Conservation (phyloP, 768 basidiomycete genomes). For the Suillus lakei region DNA sequence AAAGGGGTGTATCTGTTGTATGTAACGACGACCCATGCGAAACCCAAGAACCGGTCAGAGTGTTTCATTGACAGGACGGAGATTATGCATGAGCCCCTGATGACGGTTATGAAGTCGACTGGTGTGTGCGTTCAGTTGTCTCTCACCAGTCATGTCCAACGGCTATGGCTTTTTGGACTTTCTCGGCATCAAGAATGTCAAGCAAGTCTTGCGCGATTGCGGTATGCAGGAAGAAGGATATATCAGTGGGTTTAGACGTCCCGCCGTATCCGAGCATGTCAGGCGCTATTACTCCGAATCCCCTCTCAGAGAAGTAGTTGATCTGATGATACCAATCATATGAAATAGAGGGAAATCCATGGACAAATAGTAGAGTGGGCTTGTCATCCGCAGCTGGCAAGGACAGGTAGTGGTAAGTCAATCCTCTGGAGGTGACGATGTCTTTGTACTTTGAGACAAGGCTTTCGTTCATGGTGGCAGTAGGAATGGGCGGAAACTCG, state of each 20-base stretch:
- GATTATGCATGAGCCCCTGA: conserved; percentile 40
- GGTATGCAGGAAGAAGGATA: conserved; percentile 30
- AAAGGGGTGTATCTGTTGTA: conserved; percentile 35
- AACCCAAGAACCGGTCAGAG: conserved; percentile 46
- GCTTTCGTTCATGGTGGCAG: conserved; percentile 26
- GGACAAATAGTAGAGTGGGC: conserved; percentile 47
- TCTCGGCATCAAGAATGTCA: conserved; percentile 44
- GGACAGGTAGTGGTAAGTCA: conserved; percentile 43
- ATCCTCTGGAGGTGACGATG: conserved; percentile 33
- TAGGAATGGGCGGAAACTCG: not conserved
- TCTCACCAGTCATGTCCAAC: conserved; percentile 47
- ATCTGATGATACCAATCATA: conserved; percentile 49
- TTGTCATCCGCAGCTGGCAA: conserved; percentile 28
- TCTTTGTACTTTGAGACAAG: conserved; percentile 37
- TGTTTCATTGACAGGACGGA: conserved; percentile 44
- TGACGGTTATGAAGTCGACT: not conserved
- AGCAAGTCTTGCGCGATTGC: conserved; percentile 38
- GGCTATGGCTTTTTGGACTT: conserved; percentile 34
- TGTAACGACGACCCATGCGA: conserved; percentile 40
- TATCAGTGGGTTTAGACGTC: conserved; percentile 46
- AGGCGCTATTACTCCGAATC: conserved; percentile 49
- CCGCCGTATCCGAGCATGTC: conserved; percentile 53
- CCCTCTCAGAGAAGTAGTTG: conserved; percentile 40
- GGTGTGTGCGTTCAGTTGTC: not conserved
- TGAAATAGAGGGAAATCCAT: conserved; percentile 50